Base-by-base conservation (phyloP, 768 basidiomycete species). In the Coprinopsis strossmayeri region DNA sequence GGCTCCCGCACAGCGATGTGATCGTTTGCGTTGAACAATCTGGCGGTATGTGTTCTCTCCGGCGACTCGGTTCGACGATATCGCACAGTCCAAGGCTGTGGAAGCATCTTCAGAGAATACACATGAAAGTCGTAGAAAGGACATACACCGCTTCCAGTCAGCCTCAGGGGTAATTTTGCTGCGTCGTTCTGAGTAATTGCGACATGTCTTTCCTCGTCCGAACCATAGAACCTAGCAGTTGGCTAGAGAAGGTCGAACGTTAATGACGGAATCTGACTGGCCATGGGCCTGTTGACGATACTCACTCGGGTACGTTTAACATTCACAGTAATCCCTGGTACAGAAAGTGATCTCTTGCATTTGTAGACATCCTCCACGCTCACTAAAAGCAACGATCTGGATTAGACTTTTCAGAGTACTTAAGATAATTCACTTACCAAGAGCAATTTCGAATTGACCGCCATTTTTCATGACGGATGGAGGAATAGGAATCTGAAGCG, bases 121-220 rank as follows among this genome's bases (percentile, higher is more conserved):
- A n/a, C 15, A 24, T n/a, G 15, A 35, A 27, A 23, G 52, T 30
- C 18, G 46, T 38, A 27, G 37, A 30, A 17, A 13, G 37, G 2
- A 69, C 83, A 53, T 65, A 95, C 94, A 41, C 83, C 86, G 62
- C 94, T 88, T 3, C 96, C 96, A 17, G 92, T 94, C 45, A 99
- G 68, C 23, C 93, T 78, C 34, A 97, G 66, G 32, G 92, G 92
- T 10, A 97, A 72, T 28, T 69, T 74, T 0, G 83, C 84, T 32
- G 69, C 66, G 50, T 91, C 85, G 35, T 83, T 79, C 57, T 94
- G 87, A 5, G 91, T 72, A 13, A 93, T 76, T 3, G 79, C 78
- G 5, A 84, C 66, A 37, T 70, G 71, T 5, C 80, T 78, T 51
- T 75, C 72, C 45, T 72, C 70, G 10, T 72, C 70, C 55, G 75